Evolutionary conservation across 1,139 yeast genomes (phyloP).

Genomic region (Scheffersomyces cryptocercus): DNA sequence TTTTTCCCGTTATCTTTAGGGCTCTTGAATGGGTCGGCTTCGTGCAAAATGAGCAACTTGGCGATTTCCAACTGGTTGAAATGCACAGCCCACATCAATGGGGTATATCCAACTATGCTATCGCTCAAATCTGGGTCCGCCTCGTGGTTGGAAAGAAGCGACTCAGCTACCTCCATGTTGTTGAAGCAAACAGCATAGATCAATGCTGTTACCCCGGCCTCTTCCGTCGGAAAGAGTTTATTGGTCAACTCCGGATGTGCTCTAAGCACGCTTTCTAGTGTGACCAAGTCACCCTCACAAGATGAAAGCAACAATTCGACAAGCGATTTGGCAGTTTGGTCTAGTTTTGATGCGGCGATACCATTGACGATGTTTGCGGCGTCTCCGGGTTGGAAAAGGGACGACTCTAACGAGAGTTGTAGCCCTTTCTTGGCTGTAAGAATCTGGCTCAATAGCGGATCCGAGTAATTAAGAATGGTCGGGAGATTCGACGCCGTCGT

Average conservation of each 20-base stretch:
- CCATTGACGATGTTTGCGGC: constrained; percentile 1
- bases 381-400: constrained; percentile 9
- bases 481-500: constrained; percentile 5
- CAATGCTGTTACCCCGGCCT: constrained; percentile 49
- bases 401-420: constrained; percentile 19
- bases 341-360: constrained; percentile 8
- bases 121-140: constrained; percentile 45
- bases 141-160: constrained; percentile 32
- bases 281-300: constrained; percentile 51
- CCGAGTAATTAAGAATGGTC: constrained; percentile 25
- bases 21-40: constrained; percentile 40
- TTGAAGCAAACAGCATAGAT: constrained; percentile 55
- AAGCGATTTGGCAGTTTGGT: constrained; percentile 7
- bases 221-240: constrained; percentile 31
- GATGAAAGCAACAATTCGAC: constrained; percentile 47
- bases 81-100: constrained; percentile 53
- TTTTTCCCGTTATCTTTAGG: constrained; percentile 33
- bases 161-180: constrained; percentile 44
- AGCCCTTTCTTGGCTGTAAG: constrained; percentile 50
- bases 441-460: constrained; percentile 43
- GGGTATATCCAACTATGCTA: constrained; percentile 36
- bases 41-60: constrained; percentile 35
- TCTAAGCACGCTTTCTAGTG: constrained; percentile 38
- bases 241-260: constrained; percentile 33
- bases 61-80: constrained; percentile 37